Evolutionary conservation across 441 rosid species (phyloP), one percentile per base, ranked within the genome.

Genomic region (Eutrema salsugineum): DNA sequence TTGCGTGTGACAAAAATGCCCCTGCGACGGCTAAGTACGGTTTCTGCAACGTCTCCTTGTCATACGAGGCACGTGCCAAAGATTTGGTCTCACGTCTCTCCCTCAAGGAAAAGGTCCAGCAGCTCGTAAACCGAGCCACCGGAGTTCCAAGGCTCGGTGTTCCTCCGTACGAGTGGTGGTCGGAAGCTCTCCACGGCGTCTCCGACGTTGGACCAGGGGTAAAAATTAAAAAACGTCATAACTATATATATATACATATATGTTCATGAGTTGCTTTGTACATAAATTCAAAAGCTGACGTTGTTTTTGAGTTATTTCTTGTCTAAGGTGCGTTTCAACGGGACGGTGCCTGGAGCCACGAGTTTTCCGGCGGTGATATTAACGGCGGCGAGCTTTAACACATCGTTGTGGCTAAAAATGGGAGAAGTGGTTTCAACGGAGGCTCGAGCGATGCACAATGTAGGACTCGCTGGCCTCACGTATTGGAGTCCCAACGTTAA

Each of bases 101-200:
- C 0, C 87, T 87, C 33, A 72, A 69, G 35, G 96, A 91, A 65
- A 91, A 87, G 79, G 91, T 82, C 50, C 75, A 79, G 53, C 89
- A 85, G 55, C 61, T 88, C 22, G 90, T 79, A n/a, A 77, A 86
- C 78, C 19, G 3, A 12, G 84, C 97, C 46, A 42, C 78, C 0
- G 84, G 89, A 49, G 68, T 85, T 55, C 39, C 89, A 35, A 19
- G 85, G 54, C 81, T 91, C 0, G 85, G 91, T 8, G 70, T 89
- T 47, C 86, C 91, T 0, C 77, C 80, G 1, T 89, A 87, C 30
- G 72, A 86, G 60, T 91, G 97, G 96, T 89, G 93, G 93, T 83
- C 88, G 0, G 89, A 91, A 84, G 93, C 90, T 2, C 88, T 87
- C 3, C 96, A 91, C 11, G 96, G 97, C 1, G 83, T 91, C 63